Percentiles rank a stretch among this genome's conserved stretches.
Evolutionary conservation across 805 yeast species (phyloP).

Genomic region (Kluyveromyces siamensis): DNA sequence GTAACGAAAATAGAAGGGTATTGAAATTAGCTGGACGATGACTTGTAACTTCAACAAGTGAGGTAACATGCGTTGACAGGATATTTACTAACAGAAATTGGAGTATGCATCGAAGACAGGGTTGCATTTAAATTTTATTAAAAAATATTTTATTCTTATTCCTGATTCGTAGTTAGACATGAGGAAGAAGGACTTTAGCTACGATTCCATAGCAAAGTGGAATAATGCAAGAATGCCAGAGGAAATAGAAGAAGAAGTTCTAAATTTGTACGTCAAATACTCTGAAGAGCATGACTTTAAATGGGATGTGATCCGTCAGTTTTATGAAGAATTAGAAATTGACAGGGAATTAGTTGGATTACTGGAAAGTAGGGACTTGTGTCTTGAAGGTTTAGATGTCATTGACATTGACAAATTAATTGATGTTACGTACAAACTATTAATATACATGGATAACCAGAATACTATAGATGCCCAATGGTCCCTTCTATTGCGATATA

Average conservation of each 20-base stretch:
- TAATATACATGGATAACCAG: conserved; percentile 33
- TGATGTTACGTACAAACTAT: conserved; percentile 32
- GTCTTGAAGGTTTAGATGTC: conserved; percentile 34
- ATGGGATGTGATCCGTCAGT: conserved; percentile 20
- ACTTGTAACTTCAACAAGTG: neutral
- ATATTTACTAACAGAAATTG: too few species aligned
- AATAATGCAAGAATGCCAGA: conserved; percentile 28
- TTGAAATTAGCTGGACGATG: neutral
- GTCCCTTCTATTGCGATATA: conserved; percentile 27
- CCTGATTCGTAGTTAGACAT: neutral
- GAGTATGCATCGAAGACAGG: too few species aligned
- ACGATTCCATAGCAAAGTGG: conserved; percentile 1
- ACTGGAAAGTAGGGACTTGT: conserved; percentile 23
- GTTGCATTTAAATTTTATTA: too few species aligned
- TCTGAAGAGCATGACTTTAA: conserved; percentile 36
- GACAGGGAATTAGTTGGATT: conserved; percentile 24
- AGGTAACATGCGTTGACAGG: too few species aligned
- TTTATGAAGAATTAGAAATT: conserved; percentile 25
- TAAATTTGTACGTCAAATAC: conserved; percentile 34
- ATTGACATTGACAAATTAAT: conserved; percentile 41
- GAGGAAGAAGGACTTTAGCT: neutral
- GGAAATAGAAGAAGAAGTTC: conserved; percentile 36
- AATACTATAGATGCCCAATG: conserved; percentile 32
- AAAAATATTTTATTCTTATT: too few species aligned
- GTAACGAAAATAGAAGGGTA: neutral